Conservation (phyloP, 1,284 basidiomycete genomes). For the Ustilago sp. region DNA sequence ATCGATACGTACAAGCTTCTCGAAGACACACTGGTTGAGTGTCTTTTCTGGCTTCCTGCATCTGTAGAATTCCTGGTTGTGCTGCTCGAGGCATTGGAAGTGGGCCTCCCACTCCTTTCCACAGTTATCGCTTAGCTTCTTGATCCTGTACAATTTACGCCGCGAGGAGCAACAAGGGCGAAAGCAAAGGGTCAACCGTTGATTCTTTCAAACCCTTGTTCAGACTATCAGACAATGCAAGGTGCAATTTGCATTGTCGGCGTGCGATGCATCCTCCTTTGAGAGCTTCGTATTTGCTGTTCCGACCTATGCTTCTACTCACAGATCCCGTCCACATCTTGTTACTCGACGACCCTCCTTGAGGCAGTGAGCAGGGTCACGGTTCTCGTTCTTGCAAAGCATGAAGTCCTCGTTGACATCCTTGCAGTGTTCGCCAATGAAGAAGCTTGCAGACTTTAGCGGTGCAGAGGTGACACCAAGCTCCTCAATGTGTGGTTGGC, state of each 20-base stretch:
- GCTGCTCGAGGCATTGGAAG: conserved; percentile 92
- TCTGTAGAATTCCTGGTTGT: conserved; percentile 95
- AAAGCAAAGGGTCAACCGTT: background rate
- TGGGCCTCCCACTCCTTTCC: conserved; percentile 88
- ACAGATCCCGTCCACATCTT: conserved; percentile 94
- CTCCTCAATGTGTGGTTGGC: conserved; percentile 83
- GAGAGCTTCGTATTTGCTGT: background rate
- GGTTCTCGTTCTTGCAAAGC: conserved; percentile 94
- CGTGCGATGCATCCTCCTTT: background rate
- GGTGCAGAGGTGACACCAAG: conserved; percentile 92
- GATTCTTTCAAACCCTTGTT: background rate
- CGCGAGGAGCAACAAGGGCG: background rate
- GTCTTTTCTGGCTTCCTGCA: conserved; percentile 91
- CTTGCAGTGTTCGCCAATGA: conserved; percentile 94
- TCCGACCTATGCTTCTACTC: conserved; percentile 67
- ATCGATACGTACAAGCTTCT: conserved; percentile 77
- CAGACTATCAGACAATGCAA: no score
- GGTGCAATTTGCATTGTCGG: no score
- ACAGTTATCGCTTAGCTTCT: conserved; percentile 93
- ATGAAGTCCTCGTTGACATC: conserved; percentile 99
- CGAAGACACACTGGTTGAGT: conserved; percentile 95
- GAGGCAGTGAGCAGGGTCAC: conserved; percentile 90
- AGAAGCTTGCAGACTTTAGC: conserved; percentile 95
- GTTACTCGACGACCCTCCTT: conserved; percentile 97
- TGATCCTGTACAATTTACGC: conserved; percentile 75